These are phyloP conservation scores for Solanum chilense DNA, from an alignment of 257 asterid species.

Conservation along the genomic window DNA sequence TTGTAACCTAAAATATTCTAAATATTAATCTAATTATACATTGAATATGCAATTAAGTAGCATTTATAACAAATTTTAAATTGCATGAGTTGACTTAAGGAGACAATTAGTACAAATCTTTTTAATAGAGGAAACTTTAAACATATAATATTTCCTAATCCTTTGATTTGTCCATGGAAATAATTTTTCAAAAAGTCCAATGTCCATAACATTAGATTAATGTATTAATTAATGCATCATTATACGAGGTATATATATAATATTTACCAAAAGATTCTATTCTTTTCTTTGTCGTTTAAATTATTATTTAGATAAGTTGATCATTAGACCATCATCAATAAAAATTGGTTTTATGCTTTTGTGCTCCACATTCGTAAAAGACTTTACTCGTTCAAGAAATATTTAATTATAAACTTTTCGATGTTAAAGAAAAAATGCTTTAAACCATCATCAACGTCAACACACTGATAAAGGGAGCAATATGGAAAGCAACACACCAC, in stretches of 20 bases:
- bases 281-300: neutral
- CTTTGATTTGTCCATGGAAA: neutral
- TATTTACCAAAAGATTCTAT: neutral
- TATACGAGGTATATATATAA: neutral
- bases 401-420: neutral
- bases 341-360: neutral
- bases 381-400: neutral
- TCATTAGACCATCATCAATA: neutral
- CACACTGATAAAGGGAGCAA: neutral
- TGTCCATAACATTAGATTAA: neutral
- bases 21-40: neutral
- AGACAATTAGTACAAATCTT: neutral
- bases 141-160: neutral
- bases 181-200: neutral
- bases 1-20: neutral
- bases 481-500: neutral
- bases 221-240: neutral
- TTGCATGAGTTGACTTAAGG: constrained; percentile 6
- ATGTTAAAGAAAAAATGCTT: neutral
- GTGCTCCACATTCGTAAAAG: neutral
- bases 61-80: neutral
- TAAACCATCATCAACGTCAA: neutral
- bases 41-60: neutral
- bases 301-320: neutral
- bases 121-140: neutral